Evolutionary conservation across 768 basidiomycete genomes (phyloP).

Genomic region (Termitomyces heimii): DNA sequence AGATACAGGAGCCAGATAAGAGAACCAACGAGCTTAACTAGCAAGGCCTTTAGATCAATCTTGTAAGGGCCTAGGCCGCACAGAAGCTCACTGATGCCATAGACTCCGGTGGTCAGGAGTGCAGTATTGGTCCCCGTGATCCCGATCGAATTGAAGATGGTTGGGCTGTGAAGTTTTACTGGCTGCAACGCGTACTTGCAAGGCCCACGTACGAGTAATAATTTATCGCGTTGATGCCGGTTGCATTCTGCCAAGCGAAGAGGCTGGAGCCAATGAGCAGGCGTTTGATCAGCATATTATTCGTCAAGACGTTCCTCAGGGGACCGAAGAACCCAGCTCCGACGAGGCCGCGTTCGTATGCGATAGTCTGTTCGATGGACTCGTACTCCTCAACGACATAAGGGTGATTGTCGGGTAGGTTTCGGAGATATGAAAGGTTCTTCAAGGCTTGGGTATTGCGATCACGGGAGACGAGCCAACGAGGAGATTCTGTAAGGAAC

Average conservation of each 20-base stretch:
- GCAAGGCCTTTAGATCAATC: background rate
- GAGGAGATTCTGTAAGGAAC: conserved; percentile 29
- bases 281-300: conserved; percentile 24
- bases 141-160: conserved; percentile 42
- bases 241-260: conserved; percentile 40
- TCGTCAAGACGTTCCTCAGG: conserved; percentile 22
- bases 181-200: background rate
- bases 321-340: conserved; percentile 30
- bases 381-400: conserved; percentile 26
- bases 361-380: conserved; percentile 25
- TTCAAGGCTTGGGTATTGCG: conserved; percentile 22
- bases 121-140: conserved; percentile 28
- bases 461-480: conserved; percentile 31
- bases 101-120: conserved; percentile 42
- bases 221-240: conserved; percentile 40
- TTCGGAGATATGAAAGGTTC: conserved; percentile 27
- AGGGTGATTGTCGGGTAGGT: conserved; percentile 21
- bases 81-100: conserved; percentile 35
- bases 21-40: conserved; percentile 28
- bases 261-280: conserved; percentile 29
- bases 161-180: conserved; percentile 22
- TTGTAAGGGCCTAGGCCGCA: background rate
- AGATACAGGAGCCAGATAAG: conserved; percentile 36
- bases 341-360: conserved; percentile 25
- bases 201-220: conserved; percentile 31